Percentiles rank a stretch among this genome's conserved stretches.
phyloP scores from a whole-genome alignment of 768 basidiomycete species.

The Tylopilus cervinicoccineus region DNA sequence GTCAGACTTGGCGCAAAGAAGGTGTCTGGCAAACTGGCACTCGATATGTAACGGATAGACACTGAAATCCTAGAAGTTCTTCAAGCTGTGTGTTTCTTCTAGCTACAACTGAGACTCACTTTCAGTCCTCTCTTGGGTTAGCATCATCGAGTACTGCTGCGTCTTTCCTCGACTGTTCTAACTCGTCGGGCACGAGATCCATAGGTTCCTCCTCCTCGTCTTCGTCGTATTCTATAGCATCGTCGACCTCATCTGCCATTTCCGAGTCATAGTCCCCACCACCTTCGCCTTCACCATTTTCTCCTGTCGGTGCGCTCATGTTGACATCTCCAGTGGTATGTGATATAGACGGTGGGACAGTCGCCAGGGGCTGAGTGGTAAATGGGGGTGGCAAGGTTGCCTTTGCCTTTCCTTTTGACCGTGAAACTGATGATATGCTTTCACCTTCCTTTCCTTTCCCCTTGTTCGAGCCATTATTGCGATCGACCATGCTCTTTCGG shows the following conservation, averaged over 20 bases:
- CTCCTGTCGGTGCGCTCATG: constrained; percentile 21
- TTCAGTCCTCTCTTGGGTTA: constrained; percentile 11
- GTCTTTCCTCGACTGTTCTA: constrained; percentile 41
- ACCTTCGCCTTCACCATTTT: constrained; percentile 32
- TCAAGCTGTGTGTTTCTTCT: not conserved
- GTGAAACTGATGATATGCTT: constrained; percentile 28
- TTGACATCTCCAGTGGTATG: constrained; percentile 24
- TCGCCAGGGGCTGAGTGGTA: constrained; percentile 27
- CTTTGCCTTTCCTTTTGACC: constrained; percentile 31
- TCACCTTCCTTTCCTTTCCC: constrained; percentile 32
- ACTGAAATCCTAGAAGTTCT: not conserved
- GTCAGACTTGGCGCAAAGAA: too few species aligned
- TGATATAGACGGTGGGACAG: constrained; percentile 27
- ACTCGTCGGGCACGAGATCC: constrained; percentile 42
- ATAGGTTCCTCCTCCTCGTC: constrained; percentile 39
- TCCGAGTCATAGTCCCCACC: constrained; percentile 24
- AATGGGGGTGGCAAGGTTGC: constrained; percentile 24
- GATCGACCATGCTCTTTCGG: constrained; percentile 24
- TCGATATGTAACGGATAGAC: not conserved
- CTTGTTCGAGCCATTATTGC: constrained; percentile 25
- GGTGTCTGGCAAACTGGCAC: not conserved
- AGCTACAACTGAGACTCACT: constrained; percentile 2
- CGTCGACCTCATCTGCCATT: constrained; percentile 25
- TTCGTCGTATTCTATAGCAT: constrained; percentile 28
- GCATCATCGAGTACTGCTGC: constrained; percentile 34